Conservation (phyloP, 768 basidiomycete genomes). For the Gelatoporia subvermispora region DNA sequence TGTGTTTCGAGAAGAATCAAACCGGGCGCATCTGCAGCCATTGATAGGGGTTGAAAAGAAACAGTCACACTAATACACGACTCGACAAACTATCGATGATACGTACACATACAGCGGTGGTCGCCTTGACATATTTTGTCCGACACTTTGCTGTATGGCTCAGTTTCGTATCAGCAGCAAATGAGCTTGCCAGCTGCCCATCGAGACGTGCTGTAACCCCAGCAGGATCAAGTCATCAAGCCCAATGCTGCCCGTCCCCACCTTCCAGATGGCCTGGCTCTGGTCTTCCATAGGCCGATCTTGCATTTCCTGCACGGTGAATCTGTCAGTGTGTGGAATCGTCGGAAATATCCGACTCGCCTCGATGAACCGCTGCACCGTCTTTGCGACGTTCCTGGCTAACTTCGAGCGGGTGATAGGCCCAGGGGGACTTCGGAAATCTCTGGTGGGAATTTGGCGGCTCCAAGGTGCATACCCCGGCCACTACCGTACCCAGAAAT, state of each 20-base stretch:
- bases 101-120: too few species aligned
- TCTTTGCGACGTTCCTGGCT: constrained; percentile 77
- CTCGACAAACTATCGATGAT: too few species aligned
- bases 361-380: constrained; percentile 61
- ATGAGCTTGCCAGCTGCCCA: constrained; percentile 81
- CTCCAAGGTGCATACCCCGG: constrained; percentile 76
- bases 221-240: constrained; percentile 69
- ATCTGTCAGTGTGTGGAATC: background rate
- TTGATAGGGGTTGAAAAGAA: too few species aligned
- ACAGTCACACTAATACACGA: too few species aligned
- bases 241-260: constrained; percentile 51
- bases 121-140: too few species aligned
- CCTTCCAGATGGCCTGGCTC: constrained; percentile 53
- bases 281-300: constrained; percentile 57
- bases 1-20: too few species aligned
- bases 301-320: constrained; percentile 41
- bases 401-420: constrained; percentile 74
- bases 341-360: constrained; percentile 30
- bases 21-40: too few species aligned
- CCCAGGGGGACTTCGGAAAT: constrained; percentile 73
- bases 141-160: too few species aligned
- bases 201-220: constrained; percentile 77
- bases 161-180: constrained; percentile 34
- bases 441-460: constrained; percentile 77
- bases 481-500: constrained; percentile 46